These are phyloP conservation scores for Astrephomene gubernaculifera DNA, from an alignment of 139 green algal species.

Conservation along the genomic window DNA sequence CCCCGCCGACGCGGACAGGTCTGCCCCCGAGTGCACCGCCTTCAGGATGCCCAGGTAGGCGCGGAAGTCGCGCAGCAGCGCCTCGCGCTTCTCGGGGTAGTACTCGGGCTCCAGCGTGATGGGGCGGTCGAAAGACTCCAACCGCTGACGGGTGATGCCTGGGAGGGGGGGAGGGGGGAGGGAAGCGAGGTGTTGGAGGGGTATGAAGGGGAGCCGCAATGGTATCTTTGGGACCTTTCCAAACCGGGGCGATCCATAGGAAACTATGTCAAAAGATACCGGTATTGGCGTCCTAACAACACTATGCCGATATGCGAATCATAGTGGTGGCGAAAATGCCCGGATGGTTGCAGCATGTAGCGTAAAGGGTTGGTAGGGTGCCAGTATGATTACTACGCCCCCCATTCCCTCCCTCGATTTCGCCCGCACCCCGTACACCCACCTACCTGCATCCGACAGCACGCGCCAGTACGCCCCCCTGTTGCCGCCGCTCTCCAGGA, in stretches of 20 bases:
- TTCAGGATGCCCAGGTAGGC: constrained; percentile 97
- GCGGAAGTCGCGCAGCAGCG: constrained; percentile 92
- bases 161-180: neutral
- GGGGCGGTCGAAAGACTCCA: constrained; percentile 94
- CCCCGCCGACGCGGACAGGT: constrained; percentile 76
- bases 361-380: too few relatives aligned
- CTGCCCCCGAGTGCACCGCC: constrained; percentile 87
- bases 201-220: neutral
- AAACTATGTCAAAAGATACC: too few relatives aligned
- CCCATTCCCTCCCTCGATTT: too few relatives aligned
- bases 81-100: constrained; percentile 86
- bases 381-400: too few relatives aligned
- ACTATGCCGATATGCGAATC: too few relatives aligned
- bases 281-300: too few relatives aligned
- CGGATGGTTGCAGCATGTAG: too few relatives aligned
- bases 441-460: constrained; percentile 77
- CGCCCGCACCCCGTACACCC: neutral
- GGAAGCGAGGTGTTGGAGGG: neutral
- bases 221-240: too few relatives aligned
- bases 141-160: constrained; percentile 89
- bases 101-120: constrained; percentile 89
- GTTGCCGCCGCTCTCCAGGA: constrained; percentile 88
- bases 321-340: too few relatives aligned
- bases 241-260: too few relatives aligned
- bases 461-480: constrained; percentile 90